phyloP scores from a whole-genome alignment of 257 asterid genomes.

The Capsicum rhomboideum region DNA sequence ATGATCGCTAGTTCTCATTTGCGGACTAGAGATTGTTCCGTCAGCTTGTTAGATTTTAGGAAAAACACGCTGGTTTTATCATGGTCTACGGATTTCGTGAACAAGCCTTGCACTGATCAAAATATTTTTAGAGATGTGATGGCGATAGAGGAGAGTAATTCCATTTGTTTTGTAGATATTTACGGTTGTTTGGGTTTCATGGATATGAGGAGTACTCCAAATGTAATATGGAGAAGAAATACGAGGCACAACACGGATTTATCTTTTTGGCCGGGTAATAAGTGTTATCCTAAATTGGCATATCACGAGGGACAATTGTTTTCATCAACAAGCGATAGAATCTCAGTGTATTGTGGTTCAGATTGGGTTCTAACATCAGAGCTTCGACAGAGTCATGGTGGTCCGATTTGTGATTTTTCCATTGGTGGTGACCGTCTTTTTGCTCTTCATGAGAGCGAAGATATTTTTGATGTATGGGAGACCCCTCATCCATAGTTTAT shows the following conservation, averaged over 20 bases:
- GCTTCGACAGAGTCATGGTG: conserved; percentile 53
- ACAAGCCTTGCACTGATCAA: too few species aligned
- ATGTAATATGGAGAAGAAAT: not conserved
- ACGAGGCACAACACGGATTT: too few species aligned
- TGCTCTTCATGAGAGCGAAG: conserved; percentile 67
- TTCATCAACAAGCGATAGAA: conserved; percentile 64
- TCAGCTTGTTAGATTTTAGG: conserved; percentile 63
- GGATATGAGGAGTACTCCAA: conserved; percentile 52
- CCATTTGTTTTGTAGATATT: conserved; percentile 45
- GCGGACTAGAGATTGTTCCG: conserved; percentile 9
- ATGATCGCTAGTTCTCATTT: conserved; percentile 51
- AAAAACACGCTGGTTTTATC: conserved; percentile 67
- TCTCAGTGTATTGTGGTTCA: conserved; percentile 70
- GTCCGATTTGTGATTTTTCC: conserved; percentile 76
- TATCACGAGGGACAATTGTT: conserved; percentile 63
- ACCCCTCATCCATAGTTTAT: conserved; percentile 46
- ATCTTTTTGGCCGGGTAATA: conserved; percentile 6
- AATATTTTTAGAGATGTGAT: not conserved
- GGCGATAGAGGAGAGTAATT: not conserved
- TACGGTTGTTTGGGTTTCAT: conserved; percentile 77
- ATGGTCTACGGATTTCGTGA: conserved; percentile 1
- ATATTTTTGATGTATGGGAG: conserved; percentile 79
- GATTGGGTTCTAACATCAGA: conserved; percentile 69
- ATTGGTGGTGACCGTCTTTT: conserved; percentile 74
- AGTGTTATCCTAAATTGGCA: conserved; percentile 59